Evolutionary conservation across 495 filamentous ascomycete species (phyloP), one percentile per base, ranked within the genome.

Genomic region (Delitschia confertaspora): DNA sequence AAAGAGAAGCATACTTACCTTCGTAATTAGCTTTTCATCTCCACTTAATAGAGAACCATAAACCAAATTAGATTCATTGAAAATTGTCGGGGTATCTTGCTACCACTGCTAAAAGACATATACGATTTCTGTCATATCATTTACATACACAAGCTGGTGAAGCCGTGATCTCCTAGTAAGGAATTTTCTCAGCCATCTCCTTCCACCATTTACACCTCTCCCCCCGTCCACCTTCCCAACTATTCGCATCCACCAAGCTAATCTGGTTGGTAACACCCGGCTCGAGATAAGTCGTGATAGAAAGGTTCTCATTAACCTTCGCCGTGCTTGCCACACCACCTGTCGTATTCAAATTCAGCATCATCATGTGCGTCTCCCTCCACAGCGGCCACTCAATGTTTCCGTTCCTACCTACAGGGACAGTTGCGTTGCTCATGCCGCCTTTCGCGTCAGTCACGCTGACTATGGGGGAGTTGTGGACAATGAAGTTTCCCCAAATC

Each of bases 401-500:
- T 10, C 52, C 52, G 1, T 30, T 23, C 5, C 9, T 16, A 1
- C 37, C 52, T 1, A 16, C 32, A 14, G 53, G 53, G 5, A 51
- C 53, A 3, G 53, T 56, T 1, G 45, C 45, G 23, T 52, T 53
- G 5, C 27, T 8, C 25, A 32, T 41, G 1, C 35, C 39, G n/a
- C 26, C 55, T 18, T 33, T 49, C 6, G 55, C 46, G 38, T 58
- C 46, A 0, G 5, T 35, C 3, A 47, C 23, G 9, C 13, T 27
- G 9, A 53, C 48, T 4, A 45, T 42, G 7, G 49, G 49, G 4
- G 45, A 21, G 22, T 57, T 44, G 0, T 35, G 4, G 1, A 33
- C 42, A 18, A 58, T 52, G 47, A 58, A 58, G 11, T 20, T 48
- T n/a, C 51, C 51, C 51, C 51, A 55, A 17, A 58, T 45, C 26